phyloP scores from a whole-genome alignment of 768 basidiomycete genomes.

The Podaxis sp. region DNA sequence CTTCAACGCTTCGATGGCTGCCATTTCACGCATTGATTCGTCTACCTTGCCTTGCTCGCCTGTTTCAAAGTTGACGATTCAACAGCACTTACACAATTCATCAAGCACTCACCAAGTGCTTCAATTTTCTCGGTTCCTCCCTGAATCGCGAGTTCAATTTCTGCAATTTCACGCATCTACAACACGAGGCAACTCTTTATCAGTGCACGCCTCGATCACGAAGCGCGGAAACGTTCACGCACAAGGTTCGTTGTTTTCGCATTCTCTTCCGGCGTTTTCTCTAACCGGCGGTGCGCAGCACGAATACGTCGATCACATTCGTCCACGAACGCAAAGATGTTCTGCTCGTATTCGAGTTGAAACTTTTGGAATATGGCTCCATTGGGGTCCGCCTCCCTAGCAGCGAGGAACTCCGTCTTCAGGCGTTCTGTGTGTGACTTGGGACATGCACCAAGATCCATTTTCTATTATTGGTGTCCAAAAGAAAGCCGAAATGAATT shows the following conservation, averaged over 20 bases:
- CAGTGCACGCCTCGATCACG: constrained; percentile 1
- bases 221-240: constrained; percentile 19
- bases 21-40: constrained; percentile 97
- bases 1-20: constrained; percentile 96
- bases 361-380: constrained; percentile 84
- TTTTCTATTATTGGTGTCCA: constrained; percentile 64
- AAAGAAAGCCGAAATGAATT: constrained; percentile 5
- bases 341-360: constrained; percentile 94
- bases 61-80: constrained; percentile 24
- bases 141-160: constrained; percentile 98
- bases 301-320: constrained; percentile 97
- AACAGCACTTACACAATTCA: constrained; percentile 14
- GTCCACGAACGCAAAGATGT: constrained; percentile 94
- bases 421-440: constrained; percentile 94
- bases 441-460: constrained; percentile 97
- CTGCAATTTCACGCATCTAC: constrained; percentile 98
- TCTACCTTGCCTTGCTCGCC: constrained; percentile 99
- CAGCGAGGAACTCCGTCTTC: constrained; percentile 84
- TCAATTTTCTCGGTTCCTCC: constrained; percentile 99
- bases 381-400: constrained; percentile 67
- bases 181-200: constrained; percentile 1
- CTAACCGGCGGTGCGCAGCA: constrained; percentile 87
- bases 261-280: constrained; percentile 99
- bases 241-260: constrained; percentile 97
- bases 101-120: constrained; percentile 58